Evolutionary conservation across 495 filamentous ascomycete genomes (phyloP).

Genomic region (Trichoderma gamsii): DNA sequence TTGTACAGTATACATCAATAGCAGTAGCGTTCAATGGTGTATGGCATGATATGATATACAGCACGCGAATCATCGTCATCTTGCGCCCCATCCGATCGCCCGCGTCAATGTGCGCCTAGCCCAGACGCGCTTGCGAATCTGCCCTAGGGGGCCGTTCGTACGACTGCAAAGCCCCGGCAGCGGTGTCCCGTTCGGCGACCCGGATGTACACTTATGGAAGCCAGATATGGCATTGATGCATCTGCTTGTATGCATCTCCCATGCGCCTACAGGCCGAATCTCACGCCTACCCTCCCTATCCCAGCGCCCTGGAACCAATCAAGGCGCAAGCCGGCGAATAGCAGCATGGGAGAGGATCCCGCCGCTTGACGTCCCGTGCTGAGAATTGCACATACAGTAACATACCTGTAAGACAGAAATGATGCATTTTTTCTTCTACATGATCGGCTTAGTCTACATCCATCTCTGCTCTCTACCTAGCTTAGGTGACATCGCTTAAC

Average conservation of each 20-base stretch:
- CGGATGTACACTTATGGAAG: neutral
- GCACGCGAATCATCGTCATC: neutral
- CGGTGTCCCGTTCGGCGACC: neutral
- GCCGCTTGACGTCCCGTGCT: neutral
- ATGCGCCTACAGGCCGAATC: neutral
- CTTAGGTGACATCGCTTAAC: no score
- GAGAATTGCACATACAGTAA: neutral
- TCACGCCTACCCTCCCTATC: constrained; percentile 11
- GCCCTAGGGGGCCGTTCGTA: neutral
- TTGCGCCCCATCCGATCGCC: neutral
- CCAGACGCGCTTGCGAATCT: neutral
- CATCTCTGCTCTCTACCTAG: no score
- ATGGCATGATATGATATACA: no score
- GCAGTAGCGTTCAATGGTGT: no score
- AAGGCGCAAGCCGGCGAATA: neutral
- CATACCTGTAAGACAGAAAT: neutral
- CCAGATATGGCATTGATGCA: neutral
- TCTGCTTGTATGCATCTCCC: constrained; percentile 1
- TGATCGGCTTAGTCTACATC: no score
- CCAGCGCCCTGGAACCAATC: neutral
- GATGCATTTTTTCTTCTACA: no score
- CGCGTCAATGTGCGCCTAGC: constrained; percentile 7
- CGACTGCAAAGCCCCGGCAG: neutral
- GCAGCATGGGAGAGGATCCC: neutral
- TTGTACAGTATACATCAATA: no score